Conservation (phyloP, 495 filamentous ascomycete genomes). For the Aspergillus cavernicola region DNA sequence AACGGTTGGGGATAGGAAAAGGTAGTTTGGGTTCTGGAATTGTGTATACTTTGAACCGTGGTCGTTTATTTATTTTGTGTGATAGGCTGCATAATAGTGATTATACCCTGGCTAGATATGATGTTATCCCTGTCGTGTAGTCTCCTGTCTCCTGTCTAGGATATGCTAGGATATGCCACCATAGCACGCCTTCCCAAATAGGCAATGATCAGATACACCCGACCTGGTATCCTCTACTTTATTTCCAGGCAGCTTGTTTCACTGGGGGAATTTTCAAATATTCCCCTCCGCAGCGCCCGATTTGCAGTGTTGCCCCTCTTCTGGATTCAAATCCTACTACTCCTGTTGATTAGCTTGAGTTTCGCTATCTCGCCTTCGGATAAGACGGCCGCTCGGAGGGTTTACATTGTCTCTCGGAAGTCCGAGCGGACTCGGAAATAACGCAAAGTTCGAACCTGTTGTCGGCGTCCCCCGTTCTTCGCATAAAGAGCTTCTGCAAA, state of each 20-base stretch:
- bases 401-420: background rate
- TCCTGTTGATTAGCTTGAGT: no score
- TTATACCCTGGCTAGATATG: slow-evolving; percentile 11
- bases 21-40: background rate
- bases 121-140: background rate
- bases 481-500: background rate
- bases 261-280: no score
- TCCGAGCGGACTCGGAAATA: no score
- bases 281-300: no score
- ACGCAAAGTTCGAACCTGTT: background rate
- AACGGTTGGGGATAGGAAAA: background rate
- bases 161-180: background rate
- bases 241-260: no score
- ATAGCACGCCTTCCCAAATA: background rate
- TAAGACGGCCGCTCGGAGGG: background rate
- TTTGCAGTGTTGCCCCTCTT: no score
- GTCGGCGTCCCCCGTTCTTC: slow-evolving; percentile 1
- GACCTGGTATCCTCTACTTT: no score
- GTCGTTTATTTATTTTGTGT: background rate
- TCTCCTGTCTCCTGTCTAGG: background rate
- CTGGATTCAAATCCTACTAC: no score
- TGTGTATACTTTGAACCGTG: background rate
- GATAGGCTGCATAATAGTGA: background rate
- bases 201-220: background rate
- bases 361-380: slow-evolving; percentile 2